Base-by-base conservation (phyloP, 768 basidiomycete species). In the Kwoniella sp. region DNA sequence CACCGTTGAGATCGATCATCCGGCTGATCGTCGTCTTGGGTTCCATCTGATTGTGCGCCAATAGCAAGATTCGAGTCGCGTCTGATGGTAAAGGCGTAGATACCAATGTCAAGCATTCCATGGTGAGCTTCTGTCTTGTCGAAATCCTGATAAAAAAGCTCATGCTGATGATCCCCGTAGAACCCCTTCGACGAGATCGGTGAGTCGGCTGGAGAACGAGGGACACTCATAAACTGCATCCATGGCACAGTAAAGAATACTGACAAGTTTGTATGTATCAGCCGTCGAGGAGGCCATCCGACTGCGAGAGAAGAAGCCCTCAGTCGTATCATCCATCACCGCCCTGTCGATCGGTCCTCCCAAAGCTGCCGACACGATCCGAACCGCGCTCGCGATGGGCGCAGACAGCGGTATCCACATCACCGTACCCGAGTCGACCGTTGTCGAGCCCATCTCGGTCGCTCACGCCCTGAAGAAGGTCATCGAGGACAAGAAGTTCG, bases 121-220 rank as follows among this genome's bases (percentile, higher is more conserved):
- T 99, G 94, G 95, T 93, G 70, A 71, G 88, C 3, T 20, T 30
- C 22, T 30, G 25, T 22, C 15, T 26, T 38, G 29, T 15, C 17
- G n/a, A 29, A 38, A 28, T 29, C 34, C 48, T 2, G 3, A n/a
- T 37, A n/a, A 54, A 41, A 13, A 28, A 57, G 52, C 56, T 47
- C 28, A 58, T 73, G 8, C 26, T 38, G 17, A 8, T 53, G 30
- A 52, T 28, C 20, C 17, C 9, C 58, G 5, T 74, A 97, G 94
- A 98, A 98, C 82, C 95, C 96, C 0, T 98, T 97, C 75, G 95
- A 98, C 79, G 96, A 99, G 83, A 98, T 98, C 77, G 95, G 93
- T 93, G 61, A 69, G 85, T 78, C 47, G 47, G 1, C 25, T 29
- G 20, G 56, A 30, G 48, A 25, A 34, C 29, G 28, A 34, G 53